Conservation (phyloP, 2,329 filamentous ascomycete species). For the Fusarium verticillioides region DNA sequence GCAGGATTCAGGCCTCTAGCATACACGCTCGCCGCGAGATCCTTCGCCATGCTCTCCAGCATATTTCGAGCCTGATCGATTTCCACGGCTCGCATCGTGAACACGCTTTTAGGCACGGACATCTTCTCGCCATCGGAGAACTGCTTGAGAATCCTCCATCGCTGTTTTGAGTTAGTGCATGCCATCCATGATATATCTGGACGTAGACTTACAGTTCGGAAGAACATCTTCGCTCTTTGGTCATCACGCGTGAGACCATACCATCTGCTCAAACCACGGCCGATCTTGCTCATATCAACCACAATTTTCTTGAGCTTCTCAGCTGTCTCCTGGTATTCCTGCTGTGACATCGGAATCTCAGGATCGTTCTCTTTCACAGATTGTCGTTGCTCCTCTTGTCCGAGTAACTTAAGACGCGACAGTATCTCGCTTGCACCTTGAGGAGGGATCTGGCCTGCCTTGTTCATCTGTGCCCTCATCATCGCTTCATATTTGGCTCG, state of each 20-base stretch:
- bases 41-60: constrained; percentile 64
- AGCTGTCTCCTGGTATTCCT: constrained; percentile 57
- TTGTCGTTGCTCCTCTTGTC: constrained; percentile 55
- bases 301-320: constrained; percentile 56
- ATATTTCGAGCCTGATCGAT: constrained; percentile 61
- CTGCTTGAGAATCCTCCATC: constrained; percentile 63
- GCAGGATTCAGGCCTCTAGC: constrained; percentile 42
- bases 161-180: constrained; percentile 56
- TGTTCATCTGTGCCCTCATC: constrained; percentile 47
- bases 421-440: constrained; percentile 38
- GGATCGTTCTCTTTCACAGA: constrained; percentile 54
- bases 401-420: constrained; percentile 50
- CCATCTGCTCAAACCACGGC: constrained; percentile 59
- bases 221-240: constrained; percentile 61
- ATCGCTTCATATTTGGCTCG: constrained; percentile 56
- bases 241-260: constrained; percentile 62
- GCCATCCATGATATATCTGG: not conserved
- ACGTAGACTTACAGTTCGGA: constrained; percentile 59
- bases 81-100: constrained; percentile 64
- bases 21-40: constrained; percentile 52
- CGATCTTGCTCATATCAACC: constrained; percentile 57
- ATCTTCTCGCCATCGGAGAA: constrained; percentile 62
- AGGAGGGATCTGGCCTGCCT: constrained; percentile 32
- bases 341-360: constrained; percentile 59
- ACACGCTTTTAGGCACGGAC: constrained; percentile 57